These are phyloP conservation scores for Lachancea mirantina DNA, from an alignment of 805 yeast species.

Conservation along the genomic window DNA sequence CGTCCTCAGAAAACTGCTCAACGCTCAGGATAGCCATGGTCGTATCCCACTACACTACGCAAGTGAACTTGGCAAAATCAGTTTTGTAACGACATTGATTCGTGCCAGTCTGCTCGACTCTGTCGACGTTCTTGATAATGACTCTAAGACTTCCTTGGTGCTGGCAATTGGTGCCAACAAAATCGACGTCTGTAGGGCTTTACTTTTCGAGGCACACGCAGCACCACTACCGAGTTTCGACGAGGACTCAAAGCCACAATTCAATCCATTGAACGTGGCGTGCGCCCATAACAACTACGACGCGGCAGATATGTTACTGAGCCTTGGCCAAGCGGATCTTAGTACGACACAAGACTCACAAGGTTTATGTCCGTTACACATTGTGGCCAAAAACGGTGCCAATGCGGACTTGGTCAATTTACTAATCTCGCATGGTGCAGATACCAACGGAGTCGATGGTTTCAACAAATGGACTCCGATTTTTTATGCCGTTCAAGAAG, in stretches of 20 bases:
- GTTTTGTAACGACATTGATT: conserved; percentile 36
- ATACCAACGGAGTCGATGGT: conserved; percentile 72
- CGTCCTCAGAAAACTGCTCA: conserved; percentile 23
- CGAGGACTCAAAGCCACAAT: conserved; percentile 49
- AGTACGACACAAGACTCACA: conserved; percentile 58
- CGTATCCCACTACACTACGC: conserved; percentile 86
- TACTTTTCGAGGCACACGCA: conserved; percentile 42
- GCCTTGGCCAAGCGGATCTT: conserved; percentile 29
- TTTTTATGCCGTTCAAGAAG: conserved; percentile 83
- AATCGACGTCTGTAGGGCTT: conserved; percentile 41
- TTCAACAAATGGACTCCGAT: conserved; percentile 92
- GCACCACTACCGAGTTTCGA: conserved; percentile 42
- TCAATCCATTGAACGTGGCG: conserved; percentile 76
- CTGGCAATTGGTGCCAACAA: conserved; percentile 69
- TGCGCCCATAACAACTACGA: conserved; percentile 76
- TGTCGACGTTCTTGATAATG: conserved; percentile 50
- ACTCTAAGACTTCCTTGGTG: conserved; percentile 74
- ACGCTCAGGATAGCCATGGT: conserved; percentile 57
- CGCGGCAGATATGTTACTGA: conserved; percentile 57
- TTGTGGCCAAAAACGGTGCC: conserved; percentile 74
- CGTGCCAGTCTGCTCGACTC: conserved; percentile 26
- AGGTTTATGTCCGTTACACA: conserved; percentile 82
- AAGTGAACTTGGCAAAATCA: conserved; percentile 48
- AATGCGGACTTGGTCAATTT: conserved; percentile 61
- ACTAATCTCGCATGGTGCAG: conserved; percentile 63